Conservation (phyloP, 2,329 filamentous ascomycete genomes). For the Cadophora sp. region DNA sequence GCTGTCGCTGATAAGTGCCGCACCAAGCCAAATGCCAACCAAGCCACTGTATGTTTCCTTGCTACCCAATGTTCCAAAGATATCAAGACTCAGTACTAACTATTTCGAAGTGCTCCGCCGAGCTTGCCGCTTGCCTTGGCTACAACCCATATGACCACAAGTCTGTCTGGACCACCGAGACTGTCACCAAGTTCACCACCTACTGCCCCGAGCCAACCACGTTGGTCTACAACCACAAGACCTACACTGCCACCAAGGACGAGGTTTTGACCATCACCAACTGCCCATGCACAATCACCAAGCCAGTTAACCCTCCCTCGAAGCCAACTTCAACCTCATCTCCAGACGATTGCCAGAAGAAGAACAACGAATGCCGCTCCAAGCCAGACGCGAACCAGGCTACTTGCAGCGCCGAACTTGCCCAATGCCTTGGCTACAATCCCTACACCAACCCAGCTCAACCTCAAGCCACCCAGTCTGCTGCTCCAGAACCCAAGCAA, state of each 20-base stretch:
- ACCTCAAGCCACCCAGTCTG: neutral
- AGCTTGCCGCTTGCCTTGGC: conserved; percentile 17
- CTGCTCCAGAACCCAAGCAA: neutral
- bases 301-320: neutral
- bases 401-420: conserved; percentile 5
- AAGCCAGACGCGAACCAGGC: conserved; percentile 6
- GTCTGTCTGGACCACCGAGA: conserved; percentile 17
- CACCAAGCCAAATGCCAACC: conserved; percentile 14
- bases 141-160: conserved; percentile 15
- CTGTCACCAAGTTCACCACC: conserved; percentile 22
- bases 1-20: conserved; percentile 14
- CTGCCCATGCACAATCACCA: conserved; percentile 26
- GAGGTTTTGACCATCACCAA: conserved; percentile 21
- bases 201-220: conserved; percentile 20
- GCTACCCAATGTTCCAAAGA: neutral
- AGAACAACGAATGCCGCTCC: conserved; percentile 3
- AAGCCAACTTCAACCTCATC: neutral
- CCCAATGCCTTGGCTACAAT: conserved; percentile 3
- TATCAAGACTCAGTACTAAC: neutral
- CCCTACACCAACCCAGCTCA: conserved; percentile 12
- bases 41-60: conserved; percentile 7
- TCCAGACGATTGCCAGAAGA: neutral
- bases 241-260: conserved; percentile 16
- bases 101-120: conserved; percentile 8
- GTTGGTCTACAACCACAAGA: conserved; percentile 20